Percentiles rank a stretch among this genome's conserved stretches.
These are phyloP conservation scores for Coemansia aciculifera DNA, from an alignment of 192 early-diverging fungal species.

Conservation along the genomic window DNA sequence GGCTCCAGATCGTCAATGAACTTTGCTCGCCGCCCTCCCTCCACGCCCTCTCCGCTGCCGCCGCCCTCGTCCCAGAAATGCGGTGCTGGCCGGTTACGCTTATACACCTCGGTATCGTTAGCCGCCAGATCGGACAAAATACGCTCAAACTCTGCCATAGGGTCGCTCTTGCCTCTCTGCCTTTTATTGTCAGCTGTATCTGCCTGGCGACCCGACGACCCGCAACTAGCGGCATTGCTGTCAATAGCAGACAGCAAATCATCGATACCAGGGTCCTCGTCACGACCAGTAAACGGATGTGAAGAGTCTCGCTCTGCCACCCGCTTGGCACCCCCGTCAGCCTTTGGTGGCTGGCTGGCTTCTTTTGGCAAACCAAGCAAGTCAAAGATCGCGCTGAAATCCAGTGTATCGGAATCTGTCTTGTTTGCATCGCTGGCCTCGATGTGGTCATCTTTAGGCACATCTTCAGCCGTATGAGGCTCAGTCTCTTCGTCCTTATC, in stretches of 20 bases:
- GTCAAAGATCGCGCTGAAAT: conserved; percentile 32
- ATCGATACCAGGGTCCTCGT: conserved; percentile 15
- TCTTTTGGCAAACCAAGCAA: conserved; percentile 21
- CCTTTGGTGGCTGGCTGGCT: background rate
- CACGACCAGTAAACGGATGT: background rate
- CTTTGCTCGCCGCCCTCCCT: background rate
- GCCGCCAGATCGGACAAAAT: conserved; percentile 39
- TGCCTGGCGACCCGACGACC: background rate
- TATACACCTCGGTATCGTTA: conserved; percentile 27
- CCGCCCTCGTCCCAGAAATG: conserved; percentile 32
- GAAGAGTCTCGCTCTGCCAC: background rate
- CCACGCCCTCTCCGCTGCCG: background rate
- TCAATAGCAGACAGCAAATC: conserved; percentile 28
- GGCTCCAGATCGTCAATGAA: conserved; percentile 27
- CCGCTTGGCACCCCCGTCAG: background rate
- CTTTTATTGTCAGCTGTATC: background rate
- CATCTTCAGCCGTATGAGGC: background rate
- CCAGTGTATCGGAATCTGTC: background rate
- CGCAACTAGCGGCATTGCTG: conserved; percentile 11
- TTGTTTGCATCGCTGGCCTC: background rate
- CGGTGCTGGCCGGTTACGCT: conserved; percentile 22
- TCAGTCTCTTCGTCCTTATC: background rate
- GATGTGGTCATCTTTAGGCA: background rate
- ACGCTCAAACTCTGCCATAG: conserved; percentile 48
- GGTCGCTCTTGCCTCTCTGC: conserved; percentile 5